phyloP scores from a whole-genome alignment of 352 stramenopile species.

The Globisporangium canariense region DNA sequence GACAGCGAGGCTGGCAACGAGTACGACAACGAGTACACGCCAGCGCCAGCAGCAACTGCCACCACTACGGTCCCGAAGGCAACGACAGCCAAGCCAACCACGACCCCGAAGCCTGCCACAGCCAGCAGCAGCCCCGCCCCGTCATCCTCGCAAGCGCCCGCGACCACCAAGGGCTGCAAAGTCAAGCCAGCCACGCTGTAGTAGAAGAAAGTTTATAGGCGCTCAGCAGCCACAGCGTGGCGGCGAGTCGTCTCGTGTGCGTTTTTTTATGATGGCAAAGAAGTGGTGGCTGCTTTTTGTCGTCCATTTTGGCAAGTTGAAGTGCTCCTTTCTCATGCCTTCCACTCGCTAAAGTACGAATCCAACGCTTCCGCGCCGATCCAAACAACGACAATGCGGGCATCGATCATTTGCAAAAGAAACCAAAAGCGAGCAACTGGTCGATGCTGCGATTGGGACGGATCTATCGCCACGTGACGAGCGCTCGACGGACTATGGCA shows the following conservation, averaged over 20 bases:
- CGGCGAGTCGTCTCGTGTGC: not conserved
- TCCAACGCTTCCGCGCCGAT: not conserved
- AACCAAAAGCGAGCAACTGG: no score
- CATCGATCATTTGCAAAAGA: not conserved
- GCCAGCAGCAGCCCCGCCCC: not conserved
- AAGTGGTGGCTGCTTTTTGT: no score
- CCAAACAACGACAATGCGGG: not conserved
- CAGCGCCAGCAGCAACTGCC: not conserved
- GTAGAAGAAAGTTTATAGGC: no score
- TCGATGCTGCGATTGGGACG: conserved; percentile 3
- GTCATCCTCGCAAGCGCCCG: not conserved
- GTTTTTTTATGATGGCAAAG: not conserved
- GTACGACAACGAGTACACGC: not conserved
- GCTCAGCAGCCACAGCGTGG: no score
- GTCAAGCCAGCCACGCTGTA: not conserved
- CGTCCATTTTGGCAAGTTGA: no score
- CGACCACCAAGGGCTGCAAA: conserved; percentile 2
- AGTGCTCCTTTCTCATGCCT: no score
- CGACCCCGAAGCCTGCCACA: not conserved
- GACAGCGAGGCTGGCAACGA: not conserved
- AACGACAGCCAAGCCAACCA: not conserved
- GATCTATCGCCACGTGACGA: conserved; percentile 6
- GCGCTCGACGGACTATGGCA: conserved; percentile 6
- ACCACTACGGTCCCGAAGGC: not conserved
- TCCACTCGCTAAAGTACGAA: not conserved